Conservation (phyloP, 1,139 yeast species). For the Geotrichum restrictum region DNA sequence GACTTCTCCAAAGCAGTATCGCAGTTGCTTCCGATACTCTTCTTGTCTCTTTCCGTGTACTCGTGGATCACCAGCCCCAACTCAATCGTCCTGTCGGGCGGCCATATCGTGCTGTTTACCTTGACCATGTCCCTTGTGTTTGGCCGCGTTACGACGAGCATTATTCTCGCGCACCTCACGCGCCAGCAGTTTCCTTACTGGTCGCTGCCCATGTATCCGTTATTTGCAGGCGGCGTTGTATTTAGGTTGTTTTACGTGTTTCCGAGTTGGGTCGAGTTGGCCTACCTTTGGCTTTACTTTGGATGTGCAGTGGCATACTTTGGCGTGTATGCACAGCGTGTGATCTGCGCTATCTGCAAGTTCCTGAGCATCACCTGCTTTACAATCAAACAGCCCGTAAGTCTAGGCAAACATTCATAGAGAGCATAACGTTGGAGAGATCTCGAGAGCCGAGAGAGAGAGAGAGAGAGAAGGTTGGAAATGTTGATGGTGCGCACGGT, state of each 20-base stretch:
- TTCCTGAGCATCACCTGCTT: constrained; percentile 41
- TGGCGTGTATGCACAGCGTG: constrained; percentile 37
- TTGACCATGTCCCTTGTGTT: constrained; percentile 64
- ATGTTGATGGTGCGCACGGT: no score
- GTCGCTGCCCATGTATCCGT: constrained; percentile 39
- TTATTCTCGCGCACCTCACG: constrained; percentile 68
- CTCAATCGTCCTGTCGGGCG: constrained; percentile 36
- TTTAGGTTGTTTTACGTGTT: constrained; percentile 26
- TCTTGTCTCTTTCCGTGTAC: constrained; percentile 32
- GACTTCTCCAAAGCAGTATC: constrained; percentile 48
- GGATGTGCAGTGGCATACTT: constrained; percentile 35
- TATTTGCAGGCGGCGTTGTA: constrained; percentile 37
- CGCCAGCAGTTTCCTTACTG: constrained; percentile 58
- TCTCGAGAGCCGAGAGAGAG: no score
- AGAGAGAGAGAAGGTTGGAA: no score
- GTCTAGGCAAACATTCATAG: constrained; percentile 8
- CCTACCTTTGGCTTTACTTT: constrained; percentile 37
- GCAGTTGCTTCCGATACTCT: constrained; percentile 37
- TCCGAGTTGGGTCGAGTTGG: constrained; percentile 32
- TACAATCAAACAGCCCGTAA: constrained; percentile 31
- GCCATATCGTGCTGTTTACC: constrained; percentile 56
- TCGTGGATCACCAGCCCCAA: constrained; percentile 40
- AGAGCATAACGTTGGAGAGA: no score
- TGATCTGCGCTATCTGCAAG: constrained; percentile 38
- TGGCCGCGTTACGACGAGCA: constrained; percentile 55